Evolutionary conservation across 176 grass and related monocot species (phyloP).

Genomic region (Carex myosuroides): DNA sequence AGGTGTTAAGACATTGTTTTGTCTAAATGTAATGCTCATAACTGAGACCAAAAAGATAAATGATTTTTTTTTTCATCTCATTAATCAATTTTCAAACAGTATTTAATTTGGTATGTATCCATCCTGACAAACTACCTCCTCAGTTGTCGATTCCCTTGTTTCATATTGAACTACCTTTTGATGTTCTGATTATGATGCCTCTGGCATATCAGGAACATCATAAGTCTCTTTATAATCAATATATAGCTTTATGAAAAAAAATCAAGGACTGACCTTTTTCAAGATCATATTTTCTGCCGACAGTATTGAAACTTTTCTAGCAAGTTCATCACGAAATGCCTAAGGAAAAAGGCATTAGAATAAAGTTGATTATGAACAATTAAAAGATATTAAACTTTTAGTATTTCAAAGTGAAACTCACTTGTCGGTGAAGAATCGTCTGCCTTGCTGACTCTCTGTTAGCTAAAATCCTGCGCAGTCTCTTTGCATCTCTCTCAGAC

Average conservation of each 20-base stretch:
- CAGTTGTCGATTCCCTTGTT: neutral
- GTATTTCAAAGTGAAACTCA: neutral
- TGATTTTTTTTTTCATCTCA: neutral
- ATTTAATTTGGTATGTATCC: neutral
- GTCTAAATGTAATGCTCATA: neutral
- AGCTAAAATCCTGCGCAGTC: slow-evolving; percentile 60
- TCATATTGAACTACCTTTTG: neutral
- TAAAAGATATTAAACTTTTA: neutral
- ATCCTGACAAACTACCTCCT: neutral
- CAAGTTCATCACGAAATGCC: slow-evolving; percentile 53
- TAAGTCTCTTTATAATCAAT: neutral
- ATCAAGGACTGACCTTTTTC: slow-evolving; percentile 38
- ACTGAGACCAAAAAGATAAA: no score
- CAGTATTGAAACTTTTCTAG: slow-evolving; percentile 38
- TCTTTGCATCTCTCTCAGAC: slow-evolving; percentile 61
- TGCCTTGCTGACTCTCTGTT: slow-evolving; percentile 70
- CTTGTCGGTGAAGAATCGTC: slow-evolving; percentile 64
- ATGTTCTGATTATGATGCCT: neutral
- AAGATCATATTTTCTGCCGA: slow-evolving; percentile 51
- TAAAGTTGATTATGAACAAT: neutral
- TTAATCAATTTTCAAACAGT: neutral
- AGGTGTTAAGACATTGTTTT: no score
- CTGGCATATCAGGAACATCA: neutral
- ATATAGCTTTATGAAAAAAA: neutral
- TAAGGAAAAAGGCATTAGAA: neutral